Evolutionary conservation across 805 yeast species (phyloP), one percentile per base, ranked within the genome.

Genomic region (Pichia ethanolica): DNA sequence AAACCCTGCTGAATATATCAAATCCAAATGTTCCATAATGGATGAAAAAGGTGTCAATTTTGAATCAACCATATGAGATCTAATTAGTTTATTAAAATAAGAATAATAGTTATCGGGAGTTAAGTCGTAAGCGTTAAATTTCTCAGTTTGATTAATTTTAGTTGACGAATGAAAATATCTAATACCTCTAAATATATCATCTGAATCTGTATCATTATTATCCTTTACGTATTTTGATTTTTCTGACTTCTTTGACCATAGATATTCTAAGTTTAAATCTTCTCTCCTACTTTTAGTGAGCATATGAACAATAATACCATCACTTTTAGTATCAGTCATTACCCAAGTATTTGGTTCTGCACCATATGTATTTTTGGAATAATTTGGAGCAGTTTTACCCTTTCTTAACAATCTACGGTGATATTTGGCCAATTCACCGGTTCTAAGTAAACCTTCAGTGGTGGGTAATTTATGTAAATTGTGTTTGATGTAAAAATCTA

Each of bases 291-390:
- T 82, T 5, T 73, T 71, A 0, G 96, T 87, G 59, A 90, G 66
- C 14, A 90, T 65, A 65, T 90, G 96, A 34, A 90, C 74, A 48
- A 72, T 77, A 4, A 89, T 75, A 37, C 79, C 79, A 52, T 82
- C 84, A 3, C 77, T 66, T 30, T 73, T 71, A 44, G 88, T 76
- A 57, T 88, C 89, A 44, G 89, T 71, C 77, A 87, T 79, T 26
- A 87, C 80, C 98, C 98, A 90, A 28, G 86, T 77, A 57, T 88
- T 89, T 5, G 81, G 72, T 6, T 71, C 56, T 11, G 69, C 67
- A 13, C 86, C 85, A 57, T 77, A 82, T 48, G 76, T 80, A 50
- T 75, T 75, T 55, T 78, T 78, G 1, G 81, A 73, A 46, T 74
- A 70, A 13, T 75, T 75, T 13, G 71, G 72, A n/a, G 73, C 69